Conservation (phyloP, 352 stramenopile species). For the Globisporangium solare region DNA sequence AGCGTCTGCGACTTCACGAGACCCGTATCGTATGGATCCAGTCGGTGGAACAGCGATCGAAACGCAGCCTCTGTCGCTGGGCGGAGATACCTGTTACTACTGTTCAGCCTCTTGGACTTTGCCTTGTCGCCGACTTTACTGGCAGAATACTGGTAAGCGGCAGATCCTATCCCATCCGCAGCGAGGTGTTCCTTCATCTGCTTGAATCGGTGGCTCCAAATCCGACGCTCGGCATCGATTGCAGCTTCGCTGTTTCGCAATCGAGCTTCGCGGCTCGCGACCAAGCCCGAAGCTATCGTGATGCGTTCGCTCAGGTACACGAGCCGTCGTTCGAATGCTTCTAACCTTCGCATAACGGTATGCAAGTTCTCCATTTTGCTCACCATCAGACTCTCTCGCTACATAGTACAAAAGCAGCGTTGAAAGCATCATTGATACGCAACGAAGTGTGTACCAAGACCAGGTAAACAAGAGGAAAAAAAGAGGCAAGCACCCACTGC, state of each 20-base stretch:
- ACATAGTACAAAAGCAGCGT: neutral
- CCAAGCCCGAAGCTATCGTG: conserved; percentile 29
- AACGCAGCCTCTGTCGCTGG: conserved; percentile 49
- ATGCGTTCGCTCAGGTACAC: conserved; percentile 33
- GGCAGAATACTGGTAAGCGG: too few relatives aligned
- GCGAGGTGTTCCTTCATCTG: conserved; percentile 15
- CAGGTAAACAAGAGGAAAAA: too few relatives aligned
- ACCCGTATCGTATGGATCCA: conserved; percentile 61
- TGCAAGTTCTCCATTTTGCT: conserved; percentile 42
- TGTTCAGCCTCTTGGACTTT: neutral
- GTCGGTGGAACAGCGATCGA: conserved; percentile 53
- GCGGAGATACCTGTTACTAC: conserved; percentile 26
- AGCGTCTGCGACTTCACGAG: conserved; percentile 31
- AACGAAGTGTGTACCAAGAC: too few relatives aligned
- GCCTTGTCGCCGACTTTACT: conserved; percentile 1
- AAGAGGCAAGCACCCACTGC: conserved; percentile 17
- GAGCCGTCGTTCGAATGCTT: conserved; percentile 37
- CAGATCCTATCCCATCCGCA: too few relatives aligned
- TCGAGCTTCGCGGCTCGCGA: conserved; percentile 46
- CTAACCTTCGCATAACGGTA: conserved; percentile 23
- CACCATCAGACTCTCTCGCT: conserved; percentile 36
- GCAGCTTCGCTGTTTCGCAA: conserved; percentile 68
- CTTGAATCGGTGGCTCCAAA: conserved; percentile 28
- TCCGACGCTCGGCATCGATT: conserved; percentile 35
- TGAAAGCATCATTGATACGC: too few relatives aligned